Evolutionary conservation across 371 early-diverging fungal species (phyloP).

Genomic region (Thermomucor indicae-seudaticae): DNA sequence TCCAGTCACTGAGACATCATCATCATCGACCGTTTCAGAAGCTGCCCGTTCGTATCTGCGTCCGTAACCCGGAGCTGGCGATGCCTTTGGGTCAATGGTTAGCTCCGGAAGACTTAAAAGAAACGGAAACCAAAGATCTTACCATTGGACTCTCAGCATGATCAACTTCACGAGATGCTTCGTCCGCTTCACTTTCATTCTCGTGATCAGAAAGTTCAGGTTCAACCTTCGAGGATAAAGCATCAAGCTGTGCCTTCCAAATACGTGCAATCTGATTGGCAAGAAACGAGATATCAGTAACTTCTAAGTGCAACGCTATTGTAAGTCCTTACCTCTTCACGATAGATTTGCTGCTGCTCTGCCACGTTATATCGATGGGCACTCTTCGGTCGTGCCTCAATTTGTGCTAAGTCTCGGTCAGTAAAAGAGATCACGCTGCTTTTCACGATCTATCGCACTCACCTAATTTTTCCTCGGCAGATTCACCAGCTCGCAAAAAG

Average conservation of each 20-base stretch:
- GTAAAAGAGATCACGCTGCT: no score
- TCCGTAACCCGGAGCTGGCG: constrained; percentile 25
- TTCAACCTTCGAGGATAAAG: constrained; percentile 59
- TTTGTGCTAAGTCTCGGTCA: no score
- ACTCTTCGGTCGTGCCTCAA: constrained; percentile 79
- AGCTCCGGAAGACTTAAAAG: neutral
- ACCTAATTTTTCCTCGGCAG: constrained; percentile 74
- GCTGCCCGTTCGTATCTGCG: constrained; percentile 34
- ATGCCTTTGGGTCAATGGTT: constrained; percentile 6
- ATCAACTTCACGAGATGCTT: constrained; percentile 23
- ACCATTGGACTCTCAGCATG: constrained; percentile 45
- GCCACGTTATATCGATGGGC: constrained; percentile 90
- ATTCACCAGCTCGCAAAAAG: constrained; percentile 87
- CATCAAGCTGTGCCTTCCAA: constrained; percentile 87
- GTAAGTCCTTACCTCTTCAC: constrained; percentile 68
- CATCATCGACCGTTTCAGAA: constrained; percentile 47
- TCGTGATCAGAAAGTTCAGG: constrained; percentile 52
- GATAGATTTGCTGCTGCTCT: constrained; percentile 94
- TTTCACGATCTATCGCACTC: neutral
- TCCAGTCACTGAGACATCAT: constrained; percentile 56
- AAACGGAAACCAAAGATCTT: neutral
- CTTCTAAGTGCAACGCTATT: no score
- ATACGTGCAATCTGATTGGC: constrained; percentile 75
- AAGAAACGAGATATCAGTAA: no score
- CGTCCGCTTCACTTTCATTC: constrained; percentile 39